Percentiles rank a stretch among this genome's conserved stretches.
These are phyloP conservation scores for Verticillium dahliae DNA, from an alignment of 2,329 filamentous ascomycete genomes.

Conservation along the genomic window DNA sequence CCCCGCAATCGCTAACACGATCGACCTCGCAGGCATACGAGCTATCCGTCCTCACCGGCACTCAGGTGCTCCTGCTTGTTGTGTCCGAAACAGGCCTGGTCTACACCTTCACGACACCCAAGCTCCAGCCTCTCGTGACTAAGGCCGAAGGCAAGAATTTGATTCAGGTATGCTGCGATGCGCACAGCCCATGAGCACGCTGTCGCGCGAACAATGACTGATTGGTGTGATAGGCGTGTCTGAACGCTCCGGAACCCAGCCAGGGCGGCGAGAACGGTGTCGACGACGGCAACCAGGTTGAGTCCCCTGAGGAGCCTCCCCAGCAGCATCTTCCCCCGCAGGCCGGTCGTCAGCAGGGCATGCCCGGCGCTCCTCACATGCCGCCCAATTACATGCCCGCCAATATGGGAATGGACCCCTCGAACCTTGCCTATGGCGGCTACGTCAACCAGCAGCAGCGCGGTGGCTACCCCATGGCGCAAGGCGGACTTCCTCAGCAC, in stretches of 20 bases:
- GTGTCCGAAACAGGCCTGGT: constrained; percentile 96
- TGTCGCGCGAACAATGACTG: background rate
- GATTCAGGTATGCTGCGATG: constrained; percentile 73
- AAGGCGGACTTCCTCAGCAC: constrained; percentile 74
- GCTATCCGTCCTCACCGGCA: constrained; percentile 92
- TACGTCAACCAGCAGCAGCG: constrained; percentile 72
- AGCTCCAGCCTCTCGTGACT: constrained; percentile 94
- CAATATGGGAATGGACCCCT: constrained; percentile 63
- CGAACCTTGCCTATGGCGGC: constrained; percentile 76
- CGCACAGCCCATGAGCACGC: background rate
- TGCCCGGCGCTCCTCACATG: constrained; percentile 59
- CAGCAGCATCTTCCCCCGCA: constrained; percentile 69
- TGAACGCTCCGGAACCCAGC: constrained; percentile 90
- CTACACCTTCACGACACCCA: constrained; percentile 97
- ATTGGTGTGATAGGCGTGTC: constrained; percentile 63
- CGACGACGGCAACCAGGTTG: constrained; percentile 68
- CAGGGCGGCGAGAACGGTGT: constrained; percentile 76
- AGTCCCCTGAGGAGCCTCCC: constrained; percentile 84
- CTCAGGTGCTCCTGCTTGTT: constrained; percentile 91
- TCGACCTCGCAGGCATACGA: constrained; percentile 72
- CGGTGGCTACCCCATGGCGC: constrained; percentile 71
- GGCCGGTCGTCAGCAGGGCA: constrained; percentile 50
- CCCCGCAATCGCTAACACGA: constrained; percentile 6
- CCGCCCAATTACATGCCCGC: constrained; percentile 52
- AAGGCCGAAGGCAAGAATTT: constrained; percentile 99